Base-by-base conservation (phyloP, 495 filamentous ascomycete species). In the Amniculicola lignicola region DNA sequence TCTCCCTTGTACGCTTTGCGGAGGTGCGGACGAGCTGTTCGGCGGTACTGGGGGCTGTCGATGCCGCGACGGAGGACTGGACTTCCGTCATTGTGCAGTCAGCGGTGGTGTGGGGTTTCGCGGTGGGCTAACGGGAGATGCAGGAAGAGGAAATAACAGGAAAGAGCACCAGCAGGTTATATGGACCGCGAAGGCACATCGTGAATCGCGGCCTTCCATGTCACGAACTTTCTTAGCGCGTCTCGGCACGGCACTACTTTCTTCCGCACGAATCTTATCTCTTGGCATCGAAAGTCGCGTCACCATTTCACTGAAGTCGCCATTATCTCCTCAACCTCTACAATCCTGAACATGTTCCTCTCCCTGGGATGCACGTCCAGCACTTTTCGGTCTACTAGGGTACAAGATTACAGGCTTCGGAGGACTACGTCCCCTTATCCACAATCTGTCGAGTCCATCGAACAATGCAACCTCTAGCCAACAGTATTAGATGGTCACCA, bases 1-100 rank as follows among this genome's bases (percentile, higher is more conserved):
- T 57, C 43, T 74, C 81, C 52, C 84, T 76, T 15, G 86, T 88
- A 36, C 85, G 78, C 72, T 90, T 89, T 19, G 81, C 77, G 29
- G 86, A 87, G 44, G 63, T 66, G 51, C 75, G 77, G 54, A 83
- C 77, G 45, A 76, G 69, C 19, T 51, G 39, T 18, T 62, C 41
- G 21, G 40, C 12, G 18, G 27, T 44, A 21, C 16, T 11, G 28
- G 15, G 9, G 43, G 29, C n/a, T n/a, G 29, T n/a, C 7, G 29
- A 9, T 33, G n/a, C n/a, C 29, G 7, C 29, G 29, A n/a, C 7
- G n/a, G 29, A 7, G 29, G 29, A n/a, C 29, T 33, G 29, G 29
- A 33, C 9, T 33, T 33, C 9, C 9, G 29, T 9, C 9, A 33
- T n/a, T 7, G 9, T 7, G 7, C 29, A n/a, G 7, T 33, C 9